These are phyloP conservation scores for Paulownia fortunei DNA, from an alignment of 257 asterid species.

Conservation along the genomic window DNA sequence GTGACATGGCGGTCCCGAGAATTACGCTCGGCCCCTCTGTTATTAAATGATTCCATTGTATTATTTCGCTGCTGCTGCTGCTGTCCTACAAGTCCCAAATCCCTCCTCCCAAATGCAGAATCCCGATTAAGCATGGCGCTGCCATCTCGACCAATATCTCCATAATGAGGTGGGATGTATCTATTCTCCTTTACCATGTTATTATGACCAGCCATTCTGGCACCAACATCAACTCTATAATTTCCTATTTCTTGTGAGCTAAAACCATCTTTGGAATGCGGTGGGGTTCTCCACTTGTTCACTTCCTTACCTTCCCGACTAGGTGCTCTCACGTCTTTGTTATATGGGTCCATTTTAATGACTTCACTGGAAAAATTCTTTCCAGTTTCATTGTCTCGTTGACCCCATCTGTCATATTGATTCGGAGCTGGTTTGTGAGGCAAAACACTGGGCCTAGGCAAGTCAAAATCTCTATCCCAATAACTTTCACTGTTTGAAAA, in stretches of 20 bases:
- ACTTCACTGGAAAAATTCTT: conserved; percentile 60
- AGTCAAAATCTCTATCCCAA: conserved; percentile 85
- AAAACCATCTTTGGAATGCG: conserved; percentile 50
- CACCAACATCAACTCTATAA: conserved; percentile 43
- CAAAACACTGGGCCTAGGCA: conserved; percentile 67
- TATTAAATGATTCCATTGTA: conserved; percentile 50
- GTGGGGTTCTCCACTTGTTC: conserved; percentile 62
- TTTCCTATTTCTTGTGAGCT: conserved; percentile 45
- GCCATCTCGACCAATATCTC: conserved; percentile 51
- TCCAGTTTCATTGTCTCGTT: conserved; percentile 67
- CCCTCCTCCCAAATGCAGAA: conserved; percentile 60
- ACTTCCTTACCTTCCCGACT: conserved; percentile 68
- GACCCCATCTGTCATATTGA: conserved; percentile 63
- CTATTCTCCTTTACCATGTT: conserved; percentile 57
- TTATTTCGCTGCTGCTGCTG: conserved; percentile 53
- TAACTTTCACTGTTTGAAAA: conserved; percentile 62
- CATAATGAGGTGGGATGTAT: conserved; percentile 49
- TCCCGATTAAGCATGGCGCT: conserved; percentile 49
- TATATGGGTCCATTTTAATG: conserved; percentile 54
- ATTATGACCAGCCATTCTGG: conserved; percentile 46
- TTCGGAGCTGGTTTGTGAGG: conserved; percentile 64
- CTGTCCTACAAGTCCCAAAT: conserved; percentile 49
- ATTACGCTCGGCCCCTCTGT: conserved; percentile 54
- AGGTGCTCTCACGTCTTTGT: conserved; percentile 55
- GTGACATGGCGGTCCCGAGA: conserved; percentile 53